Evolutionary conservation across 306 rosid genomes (phyloP).

Genomic region (Neltuma alba): DNA sequence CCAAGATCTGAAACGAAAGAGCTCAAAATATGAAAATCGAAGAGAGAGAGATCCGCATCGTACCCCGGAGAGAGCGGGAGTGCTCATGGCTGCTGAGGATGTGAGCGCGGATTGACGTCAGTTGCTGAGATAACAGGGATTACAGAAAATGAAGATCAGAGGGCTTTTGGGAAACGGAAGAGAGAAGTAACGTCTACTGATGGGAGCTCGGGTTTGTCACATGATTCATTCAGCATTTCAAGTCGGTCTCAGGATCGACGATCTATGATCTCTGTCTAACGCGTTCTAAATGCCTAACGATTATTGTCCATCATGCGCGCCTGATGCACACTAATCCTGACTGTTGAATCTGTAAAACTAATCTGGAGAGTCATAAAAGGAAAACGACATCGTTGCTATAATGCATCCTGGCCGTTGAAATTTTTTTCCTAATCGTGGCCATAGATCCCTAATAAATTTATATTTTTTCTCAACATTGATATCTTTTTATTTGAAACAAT

Average conservation of each 20-base stretch:
- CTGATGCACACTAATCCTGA: not conserved
- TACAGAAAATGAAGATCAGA: not conserved
- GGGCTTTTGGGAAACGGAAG: not conserved
- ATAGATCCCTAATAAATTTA: too few species aligned
- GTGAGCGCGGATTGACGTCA: not conserved
- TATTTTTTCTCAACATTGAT: too few species aligned
- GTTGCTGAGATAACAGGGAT: not conserved
- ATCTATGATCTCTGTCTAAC: not conserved
- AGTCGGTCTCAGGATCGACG: not conserved
- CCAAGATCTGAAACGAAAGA: conserved; percentile 24
- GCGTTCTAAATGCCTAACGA: not conserved
- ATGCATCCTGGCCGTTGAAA: not conserved
- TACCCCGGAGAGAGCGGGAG: conserved; percentile 21
- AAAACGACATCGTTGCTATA: not conserved
- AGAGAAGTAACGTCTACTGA: not conserved
- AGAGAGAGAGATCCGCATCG: not conserved
- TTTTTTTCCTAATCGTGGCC: not conserved
- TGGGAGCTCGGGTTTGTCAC: not conserved
- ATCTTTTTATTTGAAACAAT: too few species aligned
- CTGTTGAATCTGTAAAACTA: not conserved
- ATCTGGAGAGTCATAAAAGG: not conserved
- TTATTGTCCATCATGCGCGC: not conserved
- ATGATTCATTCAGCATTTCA: not conserved
- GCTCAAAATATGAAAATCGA: not conserved
- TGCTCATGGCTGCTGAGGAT: conserved; percentile 22